These are phyloP conservation scores for Sarcodon sp. DNA, from an alignment of 768 basidiomycete species.

Conservation along the genomic window DNA sequence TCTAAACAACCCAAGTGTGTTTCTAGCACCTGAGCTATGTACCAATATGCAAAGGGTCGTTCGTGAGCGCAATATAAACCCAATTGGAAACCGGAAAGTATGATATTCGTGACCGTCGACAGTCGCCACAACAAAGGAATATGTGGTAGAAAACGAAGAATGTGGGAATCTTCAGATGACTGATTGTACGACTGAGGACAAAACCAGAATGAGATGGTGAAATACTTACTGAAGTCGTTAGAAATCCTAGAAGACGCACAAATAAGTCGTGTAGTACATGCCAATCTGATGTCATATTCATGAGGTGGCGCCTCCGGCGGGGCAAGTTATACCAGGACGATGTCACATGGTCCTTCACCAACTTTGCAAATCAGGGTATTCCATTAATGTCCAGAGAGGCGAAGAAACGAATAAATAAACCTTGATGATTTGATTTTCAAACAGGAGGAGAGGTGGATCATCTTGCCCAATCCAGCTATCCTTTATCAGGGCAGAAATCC, in stretches of 20 bases:
- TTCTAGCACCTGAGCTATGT: constrained; percentile 42
- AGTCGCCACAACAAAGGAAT: constrained; percentile 47
- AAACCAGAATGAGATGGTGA: background rate
- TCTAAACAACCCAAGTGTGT: constrained; percentile 43
- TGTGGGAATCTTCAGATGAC: constrained; percentile 5
- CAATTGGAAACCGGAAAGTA: constrained; percentile 67
- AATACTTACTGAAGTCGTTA: constrained; percentile 8
- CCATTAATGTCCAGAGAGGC: background rate
- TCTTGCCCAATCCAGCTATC: constrained; percentile 24
- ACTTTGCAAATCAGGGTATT: constrained; percentile 21
- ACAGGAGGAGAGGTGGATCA: constrained; percentile 24
- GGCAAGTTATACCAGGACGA: constrained; percentile 59
- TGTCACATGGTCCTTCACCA: constrained; percentile 43
- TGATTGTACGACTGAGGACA: constrained; percentile 2
- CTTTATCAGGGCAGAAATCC: constrained; percentile 25
- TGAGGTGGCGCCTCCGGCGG: constrained; percentile 48
- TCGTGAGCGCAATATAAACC: constrained; percentile 62
- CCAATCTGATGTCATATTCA: constrained; percentile 55
- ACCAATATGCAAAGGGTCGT: constrained; percentile 68
- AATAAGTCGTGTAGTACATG: constrained; percentile 45
- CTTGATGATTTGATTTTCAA: constrained; percentile 25
- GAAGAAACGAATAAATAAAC: constrained; percentile 10
- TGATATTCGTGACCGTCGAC: constrained; percentile 46
- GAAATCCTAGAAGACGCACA: constrained; percentile 12
- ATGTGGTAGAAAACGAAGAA: constrained; percentile 21